Percentiles rank a stretch among this genome's conserved stretches.
Conservation (phyloP, 163 green algal species). For the Scenedesmus sp. region DNA sequence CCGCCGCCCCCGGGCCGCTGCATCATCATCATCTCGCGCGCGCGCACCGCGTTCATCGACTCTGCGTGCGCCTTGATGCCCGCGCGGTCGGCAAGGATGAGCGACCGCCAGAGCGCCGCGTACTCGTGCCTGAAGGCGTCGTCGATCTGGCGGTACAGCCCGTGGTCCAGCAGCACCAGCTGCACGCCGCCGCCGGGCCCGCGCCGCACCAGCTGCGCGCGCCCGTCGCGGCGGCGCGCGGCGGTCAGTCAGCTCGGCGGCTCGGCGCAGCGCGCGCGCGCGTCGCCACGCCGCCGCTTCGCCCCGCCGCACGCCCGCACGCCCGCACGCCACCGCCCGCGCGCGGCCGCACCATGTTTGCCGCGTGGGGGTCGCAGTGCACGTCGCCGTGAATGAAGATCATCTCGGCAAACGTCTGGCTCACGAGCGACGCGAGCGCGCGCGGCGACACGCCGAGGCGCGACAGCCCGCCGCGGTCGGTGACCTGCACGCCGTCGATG, state of each 20-base stretch:
- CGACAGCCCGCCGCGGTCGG: constrained; percentile 60
- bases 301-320: too few species aligned
- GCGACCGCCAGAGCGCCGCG: constrained; percentile 78
- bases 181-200: constrained; percentile 54
- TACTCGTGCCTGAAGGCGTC: constrained; percentile 71
- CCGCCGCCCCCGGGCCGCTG: too few species aligned
- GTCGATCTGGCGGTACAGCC: constrained; percentile 77
- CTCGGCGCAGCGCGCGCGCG: too few species aligned
- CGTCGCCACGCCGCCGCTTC: too few species aligned
- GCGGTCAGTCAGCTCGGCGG: too few species aligned
- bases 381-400: constrained; percentile 86
- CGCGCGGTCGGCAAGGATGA: constrained; percentile 75
- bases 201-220: constrained; percentile 55
- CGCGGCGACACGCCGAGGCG: constrained; percentile 46
- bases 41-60: constrained; percentile 66
- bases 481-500: constrained; percentile 78
- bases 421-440: constrained; percentile 75
- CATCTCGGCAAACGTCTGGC: constrained; percentile 90
- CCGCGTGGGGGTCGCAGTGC: constrained; percentile 86
- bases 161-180: constrained; percentile 94
- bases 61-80: constrained; percentile 56
- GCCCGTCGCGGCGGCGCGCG: neutral
- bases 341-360: constrained; percentile 77
- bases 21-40: too few species aligned
- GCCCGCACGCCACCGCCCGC: neutral